Evolutionary conservation across 805 yeast species (phyloP), one percentile per base, ranked within the genome.

Genomic region (Hanseniaspora nectarophila): DNA sequence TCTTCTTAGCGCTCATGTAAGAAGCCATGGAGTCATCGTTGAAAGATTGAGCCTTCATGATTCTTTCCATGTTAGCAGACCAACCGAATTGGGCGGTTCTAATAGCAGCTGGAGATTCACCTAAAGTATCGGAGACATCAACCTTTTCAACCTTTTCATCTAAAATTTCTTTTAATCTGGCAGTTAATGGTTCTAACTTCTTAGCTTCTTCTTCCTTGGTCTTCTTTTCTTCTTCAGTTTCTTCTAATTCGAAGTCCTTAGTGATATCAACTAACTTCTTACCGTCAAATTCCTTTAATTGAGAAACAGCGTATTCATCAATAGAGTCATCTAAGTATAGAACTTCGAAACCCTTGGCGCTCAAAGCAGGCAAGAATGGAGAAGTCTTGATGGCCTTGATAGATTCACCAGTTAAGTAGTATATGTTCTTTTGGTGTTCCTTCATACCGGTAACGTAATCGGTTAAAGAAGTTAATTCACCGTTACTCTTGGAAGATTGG

Each of bases 51-150:
- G 98, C 98, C 80, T 92, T 92, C 99, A 92, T 92, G 80, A 92
- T 92, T 84, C 98, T 90, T 80, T 92, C 99, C 98, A 92, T 92
- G 80, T 92, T 92, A 67, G 99, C 99, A 62, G 98, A 92, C 99
- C 99, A 92, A 72, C 99, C 98, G 72, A 92, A 92, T 78, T 92
- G 97, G 63, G 97, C 97, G 62, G 98, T 92, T 81, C 98, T 88
- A 71, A 92, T 92, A 63, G 98, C 98, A 71, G 98, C 98, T 72
- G 99, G 99, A 55, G 97, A 89, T 68, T 89, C 97, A 64, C 89
- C 87, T 68, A 92, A 81, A 75, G 87, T 88, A 77, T 90, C 94
- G 60, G 97, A 88, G 60, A 92, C 96, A 69, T 89, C 88, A 73
- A 94, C 98, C 80, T 92, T 92, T 79, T 92, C 99, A 66, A 92